Conservation (phyloP, 139 green algal genomes). For the Chlamydomonas incerta region DNA sequence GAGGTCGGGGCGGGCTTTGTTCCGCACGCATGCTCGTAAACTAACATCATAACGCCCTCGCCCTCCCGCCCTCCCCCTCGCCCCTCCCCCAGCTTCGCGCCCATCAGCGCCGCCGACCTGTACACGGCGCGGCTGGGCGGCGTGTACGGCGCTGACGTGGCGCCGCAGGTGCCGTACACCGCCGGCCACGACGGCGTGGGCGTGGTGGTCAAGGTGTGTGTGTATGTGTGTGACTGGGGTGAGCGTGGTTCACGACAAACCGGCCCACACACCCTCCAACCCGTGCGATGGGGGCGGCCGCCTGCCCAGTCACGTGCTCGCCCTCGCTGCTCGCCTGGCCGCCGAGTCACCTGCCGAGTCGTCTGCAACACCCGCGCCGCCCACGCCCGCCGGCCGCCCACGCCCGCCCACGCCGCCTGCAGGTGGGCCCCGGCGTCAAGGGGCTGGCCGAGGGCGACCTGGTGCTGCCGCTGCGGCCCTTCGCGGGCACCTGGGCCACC, state of each 20-base stretch:
- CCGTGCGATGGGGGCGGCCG: no score
- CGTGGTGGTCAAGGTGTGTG: constrained; percentile 77
- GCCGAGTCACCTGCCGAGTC: no score
- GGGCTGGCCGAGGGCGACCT: constrained; percentile 81
- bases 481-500: constrained; percentile 84
- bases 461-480: constrained; percentile 77
- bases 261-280: no score
- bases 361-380: no score
- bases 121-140: constrained; percentile 76
- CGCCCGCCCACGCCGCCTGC: not conserved
- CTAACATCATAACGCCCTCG: not conserved
- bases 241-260: no score
- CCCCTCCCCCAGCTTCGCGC: constrained; percentile 35
- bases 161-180: constrained; percentile 50
- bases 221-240: no score
- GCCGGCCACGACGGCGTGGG: constrained; percentile 76
- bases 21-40: no score
- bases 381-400: not conserved
- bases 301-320: no score
- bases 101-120: constrained; percentile 82
- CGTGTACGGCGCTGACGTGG: constrained; percentile 69
- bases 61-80: no score
- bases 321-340: no score
- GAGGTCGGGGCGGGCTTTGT: not conserved
- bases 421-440: constrained; percentile 90